Conservation (phyloP, 2,329 filamentous ascomycete species). For the Atkinsonella hypoxylon region DNA sequence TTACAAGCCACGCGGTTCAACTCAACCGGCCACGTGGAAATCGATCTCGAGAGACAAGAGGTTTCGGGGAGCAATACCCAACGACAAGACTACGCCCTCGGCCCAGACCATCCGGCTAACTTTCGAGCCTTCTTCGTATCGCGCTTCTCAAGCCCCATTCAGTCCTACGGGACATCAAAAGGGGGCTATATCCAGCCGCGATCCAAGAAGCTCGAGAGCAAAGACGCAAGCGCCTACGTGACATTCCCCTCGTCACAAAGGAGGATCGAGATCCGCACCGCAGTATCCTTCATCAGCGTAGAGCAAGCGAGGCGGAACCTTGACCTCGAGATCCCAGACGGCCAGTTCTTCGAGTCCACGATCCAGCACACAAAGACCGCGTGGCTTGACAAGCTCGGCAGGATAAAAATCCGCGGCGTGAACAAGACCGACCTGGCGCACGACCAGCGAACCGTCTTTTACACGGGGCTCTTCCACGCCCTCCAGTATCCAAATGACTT, state of each 20-base stretch:
- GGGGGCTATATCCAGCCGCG: slow-evolving; percentile 17
- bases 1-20: slow-evolving; percentile 32
- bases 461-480: slow-evolving; percentile 33
- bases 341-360: slow-evolving; percentile 23
- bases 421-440: slow-evolving; percentile 27
- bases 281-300: slow-evolving; percentile 33
- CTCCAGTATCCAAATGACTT: slow-evolving; percentile 36
- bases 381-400: slow-evolving; percentile 33
- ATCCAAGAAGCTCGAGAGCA: slow-evolving; percentile 17
- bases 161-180: slow-evolving; percentile 22
- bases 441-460: slow-evolving; percentile 32
- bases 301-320: slow-evolving; percentile 33
- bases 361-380: slow-evolving; percentile 27
- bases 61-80: slow-evolving; percentile 32
- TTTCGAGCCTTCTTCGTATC: slow-evolving; percentile 35
- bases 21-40: slow-evolving; percentile 30
- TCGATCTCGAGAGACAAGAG: slow-evolving; percentile 24
- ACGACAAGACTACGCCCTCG: slow-evolving; percentile 32
- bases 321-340: slow-evolving; percentile 28
- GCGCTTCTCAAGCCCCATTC: slow-evolving; percentile 31
- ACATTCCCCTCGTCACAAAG: slow-evolving; percentile 19
- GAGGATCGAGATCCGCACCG: slow-evolving; percentile 32
- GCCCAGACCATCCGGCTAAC: slow-evolving; percentile 26
- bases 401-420: slow-evolving; percentile 29
- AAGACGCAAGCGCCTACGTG: slow-evolving; percentile 28